Base-by-base conservation (phyloP, 75 land plant species). In the Sequoia sempervirens region DNA sequence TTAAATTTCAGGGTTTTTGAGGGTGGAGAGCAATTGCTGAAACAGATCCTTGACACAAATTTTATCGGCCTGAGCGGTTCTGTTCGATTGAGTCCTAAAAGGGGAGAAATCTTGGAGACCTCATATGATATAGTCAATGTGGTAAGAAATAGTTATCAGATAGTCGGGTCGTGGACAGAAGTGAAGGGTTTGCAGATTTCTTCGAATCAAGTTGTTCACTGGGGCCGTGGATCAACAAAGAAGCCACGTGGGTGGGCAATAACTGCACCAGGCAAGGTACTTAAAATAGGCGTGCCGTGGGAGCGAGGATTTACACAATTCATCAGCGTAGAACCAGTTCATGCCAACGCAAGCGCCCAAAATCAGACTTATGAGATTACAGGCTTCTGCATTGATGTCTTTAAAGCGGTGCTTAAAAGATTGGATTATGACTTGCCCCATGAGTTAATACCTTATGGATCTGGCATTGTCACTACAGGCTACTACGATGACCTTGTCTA, bases 401-500 rank as follows among this genome's bases (percentile, higher is more conserved):
- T 91, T 64, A 56, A 86, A 69, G 86, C 84, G 14, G 87, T 85
- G 23, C 73, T 84, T 32, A 85, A 78, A 17, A 36, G 53, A 58
- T 89, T 91, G 4, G 80, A 82, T 30, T 89, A 87, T 80, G 17
- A 46, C 14, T 13, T 85, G 46, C 80, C 70, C 3, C 81, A 89
- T 72, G 18, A 75, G 36, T 87, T 87, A 3, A 28, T 58, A 66
- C 53, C 53, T 11, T 50, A 50, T 50, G 53, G 53, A 50, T 50
- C 53, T 50, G 53, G 14, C 53, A 50, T 18, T 36, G 34, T 69
- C n/a, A 86, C 85, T 13, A 53, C 85, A 1, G 84, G 87, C 20
- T 82, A 87, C 23, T 88, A 87, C 34, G 87, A 83, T 53, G 83
- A 75, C 1, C 73, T 90, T 58, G 81, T 88, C 8, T 32, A 88